Base-by-base conservation (phyloP, 495 filamentous ascomycete species). In the Daldinia loculata region DNA sequence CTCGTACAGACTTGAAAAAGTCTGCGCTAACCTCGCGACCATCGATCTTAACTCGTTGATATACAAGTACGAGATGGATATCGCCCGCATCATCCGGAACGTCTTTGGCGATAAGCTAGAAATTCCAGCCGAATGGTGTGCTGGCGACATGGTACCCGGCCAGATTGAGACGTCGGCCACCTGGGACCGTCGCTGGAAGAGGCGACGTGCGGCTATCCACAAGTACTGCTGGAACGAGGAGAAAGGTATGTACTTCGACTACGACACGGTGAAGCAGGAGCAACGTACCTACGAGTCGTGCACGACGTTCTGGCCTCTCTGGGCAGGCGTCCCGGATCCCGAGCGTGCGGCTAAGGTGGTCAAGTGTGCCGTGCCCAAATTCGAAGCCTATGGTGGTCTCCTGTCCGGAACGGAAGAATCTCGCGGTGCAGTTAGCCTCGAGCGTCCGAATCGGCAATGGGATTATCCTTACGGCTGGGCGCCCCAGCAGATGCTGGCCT, bases 381-480 rank as follows among this genome's bases (percentile, higher is more conserved):
- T 99, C 68, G 95, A 99, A 79, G 89, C 85, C 5, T 88, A 89
- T 66, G 95, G 95, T 32, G 95, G 95, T 9, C 83, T 99, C n/a
- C 88, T 95, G 2, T 93, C 93, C 0, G 94, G 93, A 26, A 97
- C 95, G 0, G 87, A 96, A 77, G 85, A 92, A 76, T 95, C 92
- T 27, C 91, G 95, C 29, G 95, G 95, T 19, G 83, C 82, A 9
- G 84, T 97, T 62, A 89, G 89, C 14, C 75, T 97, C n/a, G 87
- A 92, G 70, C 86, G 93, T 12, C 95, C 95, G 3, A 97, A 97
- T 72, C 88, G 94, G 36, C 95, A 99, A 78, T 99, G 95, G 95
- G 95, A 99, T 77, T 99, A 94, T 77, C 95, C 95, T 1, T 97
- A 93, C 76, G 95, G 95, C 51, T 99, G 95, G 95, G 95, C 95